Conservation (phyloP, 1,139 yeast species). For the Lodderomyces oxycetoniae region DNA sequence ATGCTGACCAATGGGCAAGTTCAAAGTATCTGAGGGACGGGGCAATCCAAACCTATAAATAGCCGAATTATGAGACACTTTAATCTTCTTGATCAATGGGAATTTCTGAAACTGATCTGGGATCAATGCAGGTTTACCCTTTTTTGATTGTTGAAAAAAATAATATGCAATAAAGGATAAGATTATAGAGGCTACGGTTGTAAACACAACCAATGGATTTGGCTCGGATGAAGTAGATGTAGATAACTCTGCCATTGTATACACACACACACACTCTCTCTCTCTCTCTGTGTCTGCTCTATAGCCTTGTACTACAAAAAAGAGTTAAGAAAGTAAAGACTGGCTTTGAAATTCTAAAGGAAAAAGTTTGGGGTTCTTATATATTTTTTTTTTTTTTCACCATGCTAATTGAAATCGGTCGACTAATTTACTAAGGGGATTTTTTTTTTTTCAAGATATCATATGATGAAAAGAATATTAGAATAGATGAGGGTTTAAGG, state of each 20-base stretch:
- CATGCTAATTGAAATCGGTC: no score
- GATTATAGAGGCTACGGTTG: constrained; percentile 43
- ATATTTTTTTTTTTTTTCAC: no score
- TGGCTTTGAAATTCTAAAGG: no score
- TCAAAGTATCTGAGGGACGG: constrained; percentile 65
- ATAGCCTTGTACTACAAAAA: no score
- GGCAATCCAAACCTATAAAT: constrained; percentile 85
- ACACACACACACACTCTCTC: constrained; percentile 6
- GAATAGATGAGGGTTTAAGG: no score
- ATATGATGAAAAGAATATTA: no score
- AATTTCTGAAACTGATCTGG: constrained; percentile 71
- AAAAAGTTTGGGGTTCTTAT: no score
- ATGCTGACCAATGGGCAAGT: constrained; percentile 95
- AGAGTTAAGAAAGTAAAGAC: no score
- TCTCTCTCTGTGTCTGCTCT: no score
- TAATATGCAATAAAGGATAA: constrained; percentile 35
- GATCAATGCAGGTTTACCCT: constrained; percentile 46
- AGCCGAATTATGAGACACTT: constrained; percentile 78
- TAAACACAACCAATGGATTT: constrained; percentile 34
- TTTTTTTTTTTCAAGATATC: no score
- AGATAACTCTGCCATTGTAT: constrained; percentile 9
- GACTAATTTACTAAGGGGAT: no score
- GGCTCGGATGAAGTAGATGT: constrained; percentile 25
- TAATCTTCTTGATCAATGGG: constrained; percentile 76
- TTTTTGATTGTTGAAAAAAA: constrained; percentile 24